Evolutionary conservation across 1,284 basidiomycete species (phyloP), one percentile per base, ranked within the genome.

Genomic region (Prillingera fragicola): DNA sequence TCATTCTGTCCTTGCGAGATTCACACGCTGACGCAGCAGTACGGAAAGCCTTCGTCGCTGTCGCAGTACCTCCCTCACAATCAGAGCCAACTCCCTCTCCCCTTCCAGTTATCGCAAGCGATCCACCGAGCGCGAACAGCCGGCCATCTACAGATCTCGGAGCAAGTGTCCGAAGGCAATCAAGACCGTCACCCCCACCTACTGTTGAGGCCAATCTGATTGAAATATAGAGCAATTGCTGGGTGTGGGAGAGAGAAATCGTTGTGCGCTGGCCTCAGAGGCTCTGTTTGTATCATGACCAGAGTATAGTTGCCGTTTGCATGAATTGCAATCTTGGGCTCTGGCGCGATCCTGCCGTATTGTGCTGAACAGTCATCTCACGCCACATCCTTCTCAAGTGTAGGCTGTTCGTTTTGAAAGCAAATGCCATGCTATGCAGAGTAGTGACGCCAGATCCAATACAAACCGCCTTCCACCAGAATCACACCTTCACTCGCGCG

Each of bases 31-130:
- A 5, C n/a, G 14, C 10, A 34, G 12, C 42, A 66, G 63, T 59
- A 0, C 56, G 63, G 8, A 64, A 57, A 52, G 50, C 55, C 8
- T 66, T 66, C 52, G 39, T 56, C 14, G 53, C 53, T 5, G 37
- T 58, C 3, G 52, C n/a, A n/a, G n/a, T n/a, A n/a, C n/a, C n/a
- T n/a, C n/a, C n/a, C n/a, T n/a, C n/a, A n/a, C n/a, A n/a, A n/a
- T n/a, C n/a, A n/a, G n/a, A n/a, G n/a, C n/a, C 14, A 28, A 17
- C 24, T 39, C 38, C 9, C 10, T 19, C 13, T 24, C 38, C 8
- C 34, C 34, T 22, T 36, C 34, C 8, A 39, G n/a, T 24, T 39
- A 39, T 43, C 19, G 3, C 27, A 18, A 40, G 28, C 5, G 8
- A 15, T 21, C 10, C 24, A 40, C 24, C 9, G 15, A 18, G 25